These are phyloP conservation scores for Blastobotrys arbuscula DNA, from an alignment of 1,139 yeast genomes.

Conservation along the genomic window DNA sequence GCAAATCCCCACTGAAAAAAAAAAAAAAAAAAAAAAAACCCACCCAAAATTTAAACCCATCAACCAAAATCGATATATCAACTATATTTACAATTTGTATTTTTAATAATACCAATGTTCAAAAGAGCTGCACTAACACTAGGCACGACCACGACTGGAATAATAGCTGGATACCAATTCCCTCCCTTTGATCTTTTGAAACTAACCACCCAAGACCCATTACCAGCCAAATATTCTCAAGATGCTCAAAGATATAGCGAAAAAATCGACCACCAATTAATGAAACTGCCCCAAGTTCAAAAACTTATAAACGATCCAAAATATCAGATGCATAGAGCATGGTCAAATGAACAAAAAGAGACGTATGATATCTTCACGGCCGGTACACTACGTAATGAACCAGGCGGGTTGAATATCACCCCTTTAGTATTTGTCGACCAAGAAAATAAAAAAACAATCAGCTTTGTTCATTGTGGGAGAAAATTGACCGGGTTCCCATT, in stretches of 20 bases:
- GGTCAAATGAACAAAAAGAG: constrained; percentile 46
- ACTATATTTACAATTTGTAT: too few species aligned
- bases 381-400: constrained; percentile 41
- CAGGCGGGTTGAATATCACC: constrained; percentile 74
- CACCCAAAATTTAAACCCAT: too few species aligned
- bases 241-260: constrained; percentile 11
- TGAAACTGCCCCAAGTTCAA: constrained; percentile 49
- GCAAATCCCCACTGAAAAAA: too few species aligned
- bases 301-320: constrained; percentile 39
- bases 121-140: not conserved
- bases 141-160: not conserved
- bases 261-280: constrained; percentile 35
- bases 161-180: constrained; percentile 12
- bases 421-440: constrained; percentile 66
- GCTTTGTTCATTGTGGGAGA: constrained; percentile 74
- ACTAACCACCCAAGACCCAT: constrained; percentile 7
- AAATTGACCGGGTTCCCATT: constrained; percentile 82
- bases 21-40: too few species aligned
- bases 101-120: too few species aligned
- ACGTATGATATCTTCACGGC: constrained; percentile 34
- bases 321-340: constrained; percentile 48
- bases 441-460: constrained; percentile 49
- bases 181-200: constrained; percentile 13
- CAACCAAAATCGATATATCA: too few species aligned
- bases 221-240: constrained; percentile 10